Conservation (phyloP, 148 eudicot species). For the Persicaria maculosa region DNA sequence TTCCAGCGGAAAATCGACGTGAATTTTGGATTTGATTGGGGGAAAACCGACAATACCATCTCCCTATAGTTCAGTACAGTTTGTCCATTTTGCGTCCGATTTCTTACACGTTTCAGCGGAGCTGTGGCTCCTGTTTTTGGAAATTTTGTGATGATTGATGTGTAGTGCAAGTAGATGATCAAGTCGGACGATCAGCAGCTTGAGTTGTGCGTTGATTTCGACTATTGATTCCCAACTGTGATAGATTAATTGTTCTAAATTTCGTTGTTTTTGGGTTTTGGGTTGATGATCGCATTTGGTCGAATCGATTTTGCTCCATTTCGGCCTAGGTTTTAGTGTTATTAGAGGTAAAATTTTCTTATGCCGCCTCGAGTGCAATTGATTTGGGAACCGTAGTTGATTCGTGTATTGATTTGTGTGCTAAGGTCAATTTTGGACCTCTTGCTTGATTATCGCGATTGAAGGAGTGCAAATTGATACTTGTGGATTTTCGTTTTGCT, state of each 20-base stretch:
- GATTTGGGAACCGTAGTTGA: not conserved
- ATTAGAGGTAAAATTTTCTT: not conserved
- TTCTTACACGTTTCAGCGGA: not conserved
- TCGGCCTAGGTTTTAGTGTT: not conserved
- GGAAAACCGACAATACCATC: not conserved
- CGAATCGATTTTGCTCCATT: not conserved
- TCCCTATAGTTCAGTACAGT: not conserved
- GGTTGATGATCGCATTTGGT: not conserved
- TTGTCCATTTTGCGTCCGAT: not conserved
- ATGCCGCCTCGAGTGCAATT: not conserved
- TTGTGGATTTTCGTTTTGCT: not conserved
- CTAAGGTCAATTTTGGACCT: not conserved
- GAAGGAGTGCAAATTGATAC: not conserved
- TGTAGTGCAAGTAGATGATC: not conserved
- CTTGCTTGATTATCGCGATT: not conserved
- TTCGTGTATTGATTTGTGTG: not conserved
- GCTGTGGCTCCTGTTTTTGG: not conserved
- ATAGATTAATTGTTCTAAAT: not conserved
- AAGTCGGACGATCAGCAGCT: not conserved
- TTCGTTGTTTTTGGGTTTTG: not conserved
- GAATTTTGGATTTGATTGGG: conserved; percentile 1
- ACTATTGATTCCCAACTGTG: not conserved
- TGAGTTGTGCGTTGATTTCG: not conserved
- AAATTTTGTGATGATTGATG: not conserved
- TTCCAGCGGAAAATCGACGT: not conserved